Base-by-base conservation (phyloP, 2,329 filamentous ascomycete species). In the Lecanicillium sp. region DNA sequence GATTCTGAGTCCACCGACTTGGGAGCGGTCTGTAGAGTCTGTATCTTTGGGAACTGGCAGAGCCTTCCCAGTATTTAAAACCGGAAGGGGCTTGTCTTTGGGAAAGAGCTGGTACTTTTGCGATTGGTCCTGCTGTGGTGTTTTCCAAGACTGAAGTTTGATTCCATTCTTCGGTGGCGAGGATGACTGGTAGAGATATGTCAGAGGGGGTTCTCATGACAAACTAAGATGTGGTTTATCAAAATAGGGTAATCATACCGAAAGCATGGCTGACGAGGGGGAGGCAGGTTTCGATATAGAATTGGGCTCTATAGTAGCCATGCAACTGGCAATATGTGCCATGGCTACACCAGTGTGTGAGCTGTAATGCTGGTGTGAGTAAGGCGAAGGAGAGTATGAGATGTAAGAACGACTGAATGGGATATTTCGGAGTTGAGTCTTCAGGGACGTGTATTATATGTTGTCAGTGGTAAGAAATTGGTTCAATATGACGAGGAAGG, bases 61-160 rank as follows among this genome's bases (percentile, higher is more conserved):
- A 10, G 39, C 33, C 54, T 72, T 76, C 39, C 55, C 60, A 40
- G 55, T 57, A 41, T 55, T 60, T 40, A 61, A 58, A 17, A 55
- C 55, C 41, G 55, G 61, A 33, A 65, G 55, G 49, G 68, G 69
- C 46, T 63, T 72, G 43, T 74, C 64, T 51, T 62, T 69, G 43
- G 76, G 71, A 48, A 81, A 81, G 29, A 79, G 63, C 53, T 79
- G 76, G 47, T 81, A 80, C 58, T 74, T 79, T 41, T 69, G 68
- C 6, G 61, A 49, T 25, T 51, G 54, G 32, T 74, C 70, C 10
- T 70, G 56, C 44, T 75, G 71, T 46, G 74, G 68, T 72, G 79
- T 77, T 53, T 73, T 77, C 73, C 72, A 77, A 34, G 66, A 55
- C 49, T 67, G 71, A 12, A 70, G 60, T 58, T 72, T 77, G 42